Evolutionary conservation across 495 filamentous ascomycete genomes (phyloP).

Genomic region (Hyphodiscus hymeniophilus): DNA sequence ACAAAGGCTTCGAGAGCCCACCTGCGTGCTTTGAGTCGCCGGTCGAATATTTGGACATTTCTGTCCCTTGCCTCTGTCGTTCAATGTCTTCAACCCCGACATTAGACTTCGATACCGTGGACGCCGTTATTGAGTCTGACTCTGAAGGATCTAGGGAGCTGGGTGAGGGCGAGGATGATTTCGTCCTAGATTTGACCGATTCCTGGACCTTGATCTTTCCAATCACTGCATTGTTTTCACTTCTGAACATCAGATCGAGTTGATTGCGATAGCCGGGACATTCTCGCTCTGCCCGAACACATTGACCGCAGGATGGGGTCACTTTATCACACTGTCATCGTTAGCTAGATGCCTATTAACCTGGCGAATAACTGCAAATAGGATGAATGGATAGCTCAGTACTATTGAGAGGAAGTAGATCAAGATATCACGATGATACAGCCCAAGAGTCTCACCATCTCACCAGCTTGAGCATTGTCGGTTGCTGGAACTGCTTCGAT

Average conservation of each 20-base stretch:
- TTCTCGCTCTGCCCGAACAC: conserved; percentile 47
- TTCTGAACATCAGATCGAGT: conserved; percentile 63
- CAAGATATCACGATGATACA: too few relatives aligned
- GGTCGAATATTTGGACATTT: not conserved
- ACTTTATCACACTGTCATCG: conserved; percentile 55
- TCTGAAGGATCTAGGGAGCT: not conserved
- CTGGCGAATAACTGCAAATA: not conserved
- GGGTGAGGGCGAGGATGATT: not conserved
- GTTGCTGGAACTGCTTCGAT: too few relatives aligned
- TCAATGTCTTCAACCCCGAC: not conserved
- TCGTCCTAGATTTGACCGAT: conserved; percentile 29
- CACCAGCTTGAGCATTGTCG: too few relatives aligned
- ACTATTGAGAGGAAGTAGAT: not conserved
- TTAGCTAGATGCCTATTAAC: conserved; percentile 2
- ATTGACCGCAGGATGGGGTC: conserved; percentile 58
- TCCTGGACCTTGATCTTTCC: conserved; percentile 44
- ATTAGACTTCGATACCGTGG: not conserved
- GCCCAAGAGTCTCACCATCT: too few relatives aligned
- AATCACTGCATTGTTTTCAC: conserved; percentile 61
- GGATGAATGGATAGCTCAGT: too few relatives aligned
- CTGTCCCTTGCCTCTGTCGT: not conserved
- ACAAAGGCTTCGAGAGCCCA: not conserved
- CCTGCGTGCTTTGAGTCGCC: not conserved
- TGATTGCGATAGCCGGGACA: conserved; percentile 69
- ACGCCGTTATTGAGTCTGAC: not conserved